Base-by-base conservation (phyloP, 2,329 filamentous ascomycete species). In the Paecilomyces sp. region DNA sequence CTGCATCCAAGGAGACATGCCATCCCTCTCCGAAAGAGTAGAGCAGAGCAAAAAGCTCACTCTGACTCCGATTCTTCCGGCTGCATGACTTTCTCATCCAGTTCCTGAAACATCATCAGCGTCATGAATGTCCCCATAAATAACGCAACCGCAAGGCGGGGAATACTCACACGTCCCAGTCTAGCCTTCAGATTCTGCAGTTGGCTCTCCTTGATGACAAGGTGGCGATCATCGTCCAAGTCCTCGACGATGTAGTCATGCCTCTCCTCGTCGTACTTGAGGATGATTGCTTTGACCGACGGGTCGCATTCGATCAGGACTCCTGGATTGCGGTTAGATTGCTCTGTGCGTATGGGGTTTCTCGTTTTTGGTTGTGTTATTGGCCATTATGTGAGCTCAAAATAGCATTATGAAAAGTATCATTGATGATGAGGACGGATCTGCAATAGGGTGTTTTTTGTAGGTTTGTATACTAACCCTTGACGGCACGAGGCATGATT, bases 161-260 rank as follows among this genome's bases (percentile, higher is more conserved):
- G 13, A 47, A 25, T n/a, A 56, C 67, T 33, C 71, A 79, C 77
- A 66, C 70, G 72, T 58, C 76, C 76, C 41, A 80, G 63, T 53
- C 75, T 67, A 6, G 65, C 66, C 61, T 80, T 80, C 56, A 80
- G 58, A 31, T 75, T 74, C 61, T 71, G 68, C 6, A 80, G 64
- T 64, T 79, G 76, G 58, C 71, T 78, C 61, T 79, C 77, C 58
- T 79, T 79, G 57, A 80, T 75, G 0, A 80, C 76, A 1, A 80
- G 65, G 50, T 75, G 75, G 9, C 75, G 71, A 57, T 79, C 75
- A 63, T 79, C 77, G 58, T 79, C 77, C 6, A 80, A 63, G 55
- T 80, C 77, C 60, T 80, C 77, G 55, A 80, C 75, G 36, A 80
- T 78, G 60, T 78, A 80, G 64, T 79, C 77, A 60, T 79, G 76